Conservation (phyloP, 1,284 basidiomycete genomes). For the Trichosporon sp. region DNA sequence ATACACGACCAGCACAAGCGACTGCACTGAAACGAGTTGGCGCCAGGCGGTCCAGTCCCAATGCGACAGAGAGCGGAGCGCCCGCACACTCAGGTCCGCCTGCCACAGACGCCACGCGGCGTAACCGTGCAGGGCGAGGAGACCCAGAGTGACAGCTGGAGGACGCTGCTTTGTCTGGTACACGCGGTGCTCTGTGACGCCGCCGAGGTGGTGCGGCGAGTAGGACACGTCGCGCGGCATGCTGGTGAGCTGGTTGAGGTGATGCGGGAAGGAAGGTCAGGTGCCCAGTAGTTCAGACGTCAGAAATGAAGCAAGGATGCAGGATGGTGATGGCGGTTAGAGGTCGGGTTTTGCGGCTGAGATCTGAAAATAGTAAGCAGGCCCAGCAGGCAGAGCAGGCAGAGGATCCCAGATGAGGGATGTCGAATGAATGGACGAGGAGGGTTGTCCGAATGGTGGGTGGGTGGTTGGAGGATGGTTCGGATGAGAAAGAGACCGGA, state of each 20-base stretch:
- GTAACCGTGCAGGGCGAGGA: neutral
- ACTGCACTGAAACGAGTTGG: neutral
- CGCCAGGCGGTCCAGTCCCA: neutral
- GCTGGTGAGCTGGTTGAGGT: neutral
- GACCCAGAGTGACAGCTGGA: neutral
- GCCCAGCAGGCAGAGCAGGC: neutral
- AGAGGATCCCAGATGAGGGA: neutral
- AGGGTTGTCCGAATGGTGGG: neutral
- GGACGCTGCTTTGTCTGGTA: neutral
- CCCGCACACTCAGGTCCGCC: constrained; percentile 1
- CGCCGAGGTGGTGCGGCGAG: neutral
- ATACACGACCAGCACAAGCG: neutral
- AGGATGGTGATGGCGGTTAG: neutral
- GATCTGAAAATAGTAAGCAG: neutral
- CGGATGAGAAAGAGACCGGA: constrained; percentile 19
- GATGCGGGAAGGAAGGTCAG: neutral
- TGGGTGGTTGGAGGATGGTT: neutral
- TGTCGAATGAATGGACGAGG: neutral
- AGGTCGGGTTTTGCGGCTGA: neutral
- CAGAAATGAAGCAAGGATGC: constrained; percentile 9
- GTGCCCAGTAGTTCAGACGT: constrained; percentile 1
- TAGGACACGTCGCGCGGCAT: neutral
- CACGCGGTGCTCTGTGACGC: constrained; percentile 21
- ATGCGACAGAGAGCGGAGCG: constrained; percentile 7
- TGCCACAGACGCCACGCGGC: constrained; percentile 19